Evolutionary conservation across 495 filamentous ascomycete genomes (phyloP), one percentile per base, ranked within the genome.

Genomic region (Viridothelium virens): DNA sequence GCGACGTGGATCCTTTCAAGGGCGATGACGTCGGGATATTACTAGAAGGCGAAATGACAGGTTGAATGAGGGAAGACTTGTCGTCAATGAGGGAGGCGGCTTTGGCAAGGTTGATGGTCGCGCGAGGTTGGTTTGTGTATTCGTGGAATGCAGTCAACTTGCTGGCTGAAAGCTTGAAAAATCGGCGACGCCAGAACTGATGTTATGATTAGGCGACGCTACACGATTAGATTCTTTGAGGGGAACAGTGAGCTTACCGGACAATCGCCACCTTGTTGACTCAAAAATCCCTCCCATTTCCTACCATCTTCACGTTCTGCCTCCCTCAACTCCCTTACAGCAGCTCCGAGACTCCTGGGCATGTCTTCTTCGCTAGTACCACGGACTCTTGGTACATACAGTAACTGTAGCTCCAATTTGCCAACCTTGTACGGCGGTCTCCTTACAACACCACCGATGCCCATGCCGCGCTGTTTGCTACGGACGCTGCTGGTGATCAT

Each of bases 131-230:
- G 25, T 91, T 89, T 16, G 91, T 97, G 25, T 90, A 85, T 79
- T 98, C 94, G 76, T 98, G 95, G 74, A 92, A 97, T 7, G 95
- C 94, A 2, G 92, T 97, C 64, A 98, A 81, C 73, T 95, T 96
- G 59, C 89, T 86, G 14, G 91, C 93, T 36, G 90, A 84, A 1
- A 98, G 86, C 74, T 93, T 95, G 82, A 98, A 98, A 81, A 94
- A 97, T 64, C 94, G 90, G 61, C 94, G 91, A 61, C 94, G 91
- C 94, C 94, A 98, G 81, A 87, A 97, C 91, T 96, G 70, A 25
- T 41, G 66, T 34, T 61, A 18, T 78, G 71, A 79, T 77, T 56
- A 70, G 67, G 61, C 65, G 0, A 39, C 6, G 11, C 41, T 25
- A 25, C 25, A 1, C 1, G 5, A 34, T 62, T 69, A 36, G 67